Evolutionary conservation across 108 stramenopile species (phyloP).

Genomic region (Nitzschia palea): DNA sequence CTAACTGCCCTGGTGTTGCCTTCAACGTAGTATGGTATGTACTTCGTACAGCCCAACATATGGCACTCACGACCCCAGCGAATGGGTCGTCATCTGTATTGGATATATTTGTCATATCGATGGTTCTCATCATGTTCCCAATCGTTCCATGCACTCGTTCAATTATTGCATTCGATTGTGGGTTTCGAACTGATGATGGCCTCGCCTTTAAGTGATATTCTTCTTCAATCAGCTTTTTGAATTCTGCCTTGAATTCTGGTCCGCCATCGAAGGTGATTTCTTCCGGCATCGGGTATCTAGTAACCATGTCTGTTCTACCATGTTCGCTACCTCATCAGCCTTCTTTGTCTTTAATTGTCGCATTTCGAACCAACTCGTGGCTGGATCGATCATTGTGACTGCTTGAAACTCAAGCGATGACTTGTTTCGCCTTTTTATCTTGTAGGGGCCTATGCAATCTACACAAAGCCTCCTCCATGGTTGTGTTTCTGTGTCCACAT

Average conservation of each 20-base stretch:
- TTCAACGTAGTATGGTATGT: background rate
- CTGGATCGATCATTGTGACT: slow-evolving; percentile 36
- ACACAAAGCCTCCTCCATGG: slow-evolving; percentile 40
- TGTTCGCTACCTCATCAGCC: slow-evolving; percentile 3
- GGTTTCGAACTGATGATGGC: slow-evolving; percentile 10
- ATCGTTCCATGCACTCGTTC: slow-evolving; percentile 35
- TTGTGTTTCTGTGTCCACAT: background rate
- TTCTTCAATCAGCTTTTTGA: slow-evolving; percentile 17
- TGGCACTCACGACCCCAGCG: no score
- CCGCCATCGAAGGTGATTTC: slow-evolving; percentile 34
- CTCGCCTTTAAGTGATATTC: background rate
- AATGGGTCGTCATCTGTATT: no score
- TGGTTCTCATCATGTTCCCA: no score
- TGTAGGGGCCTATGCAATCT: slow-evolving; percentile 47
- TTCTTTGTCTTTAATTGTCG: slow-evolving; percentile 31
- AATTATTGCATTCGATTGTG: slow-evolving; percentile 25
- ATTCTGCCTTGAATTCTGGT: slow-evolving; percentile 42
- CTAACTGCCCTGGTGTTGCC: background rate
- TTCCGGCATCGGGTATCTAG: slow-evolving; percentile 39
- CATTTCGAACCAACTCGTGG: slow-evolving; percentile 50
- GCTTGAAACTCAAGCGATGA: background rate
- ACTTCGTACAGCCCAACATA: background rate
- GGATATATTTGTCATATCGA: no score
- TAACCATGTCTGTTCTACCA: slow-evolving; percentile 35
- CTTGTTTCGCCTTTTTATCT: slow-evolving; percentile 15